Conservation (phyloP, 1,139 yeast genomes). For the Torulaspora pretoriensis region DNA sequence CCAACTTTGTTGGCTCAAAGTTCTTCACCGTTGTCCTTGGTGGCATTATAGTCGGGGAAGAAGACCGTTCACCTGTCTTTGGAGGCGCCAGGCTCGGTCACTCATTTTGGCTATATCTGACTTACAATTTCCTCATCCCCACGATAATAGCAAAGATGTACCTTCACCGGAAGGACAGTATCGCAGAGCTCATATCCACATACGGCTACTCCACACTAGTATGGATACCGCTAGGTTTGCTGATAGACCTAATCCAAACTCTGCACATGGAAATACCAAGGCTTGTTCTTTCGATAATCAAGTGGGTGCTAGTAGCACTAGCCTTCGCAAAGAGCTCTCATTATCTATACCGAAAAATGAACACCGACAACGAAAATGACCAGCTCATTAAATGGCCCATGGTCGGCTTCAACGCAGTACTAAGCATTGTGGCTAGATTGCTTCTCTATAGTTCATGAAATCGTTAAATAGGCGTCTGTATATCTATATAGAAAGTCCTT, state of each 20-base stretch:
- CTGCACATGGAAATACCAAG: conserved; percentile 5
- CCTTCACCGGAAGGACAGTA: conserved; percentile 17
- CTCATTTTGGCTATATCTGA: conserved; percentile 28
- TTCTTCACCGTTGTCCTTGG: conserved; percentile 20
- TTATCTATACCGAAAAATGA: conserved; percentile 7
- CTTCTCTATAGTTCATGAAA: conserved; percentile 18
- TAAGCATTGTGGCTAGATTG: conserved; percentile 22
- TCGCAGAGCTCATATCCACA: conserved; percentile 22
- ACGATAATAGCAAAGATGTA: conserved; percentile 19
- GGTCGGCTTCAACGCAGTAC: conserved; percentile 17
- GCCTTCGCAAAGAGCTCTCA: conserved; percentile 16
- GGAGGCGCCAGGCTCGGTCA: conserved; percentile 18
- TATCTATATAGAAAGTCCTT: conserved; percentile 1
- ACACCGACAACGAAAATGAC: conserved; percentile 2
- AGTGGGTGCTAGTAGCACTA: conserved; percentile 13
- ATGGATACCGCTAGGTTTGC: conserved; percentile 29
- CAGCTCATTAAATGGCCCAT: conserved; percentile 1
- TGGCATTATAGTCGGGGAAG: conserved; percentile 21
- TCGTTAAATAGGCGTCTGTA: conserved; percentile 5
- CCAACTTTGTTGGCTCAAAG: conserved; percentile 24
- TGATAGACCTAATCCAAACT: conserved; percentile 18
- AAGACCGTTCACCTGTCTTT: conserved; percentile 16
- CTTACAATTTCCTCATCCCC: conserved; percentile 28
- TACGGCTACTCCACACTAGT: conserved; percentile 31
- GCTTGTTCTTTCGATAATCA: conserved; percentile 4